phyloP scores from a whole-genome alignment of 129 eudicot genomes.

The sunflower (Helianthus annuus) region HanXRQr2.0-SUNRISE NC_035436.2:31325311-31325810 shows the following conservation, averaged over 20 bases:
- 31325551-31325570: not conserved
- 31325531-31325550: not conserved
- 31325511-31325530: slow-evolving; percentile 12
- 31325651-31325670: not conserved
- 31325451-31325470: slow-evolving; percentile 53
- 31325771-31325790: slow-evolving; percentile 57
- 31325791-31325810: slow-evolving; percentile 48
- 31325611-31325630: not conserved
- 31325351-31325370: not conserved
- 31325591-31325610: not conserved
- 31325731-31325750: no score
- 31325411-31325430: slow-evolving; percentile 60
- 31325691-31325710: not conserved
- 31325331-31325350: not conserved
- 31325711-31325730: no score
- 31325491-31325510: not conserved
- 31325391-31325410: slow-evolving; percentile 17
- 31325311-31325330: not conserved
- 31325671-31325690: not conserved
- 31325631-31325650: not conserved
- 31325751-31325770: slow-evolving; percentile 18
- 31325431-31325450: slow-evolving; percentile 48
- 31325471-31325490: not conserved
- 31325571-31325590: slow-evolving; percentile 1
- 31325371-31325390: no score